Evolutionary conservation across 805 yeast genomes (phyloP), one percentile per base, ranked within the genome.

Genomic region (Saccharomycopsis sp.): DNA sequence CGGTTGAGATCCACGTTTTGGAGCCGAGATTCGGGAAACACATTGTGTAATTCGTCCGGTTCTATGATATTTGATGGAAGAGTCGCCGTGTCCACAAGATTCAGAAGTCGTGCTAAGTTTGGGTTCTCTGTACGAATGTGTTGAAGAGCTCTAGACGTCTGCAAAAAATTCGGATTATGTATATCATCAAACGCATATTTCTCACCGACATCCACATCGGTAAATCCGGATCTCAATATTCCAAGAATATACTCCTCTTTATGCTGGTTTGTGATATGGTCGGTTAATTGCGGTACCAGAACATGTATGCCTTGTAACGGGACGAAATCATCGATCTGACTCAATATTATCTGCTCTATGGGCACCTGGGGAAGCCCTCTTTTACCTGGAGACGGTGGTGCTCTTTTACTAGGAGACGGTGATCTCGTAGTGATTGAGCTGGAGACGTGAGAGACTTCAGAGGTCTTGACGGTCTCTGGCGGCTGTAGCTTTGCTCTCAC

Each of bases 301-400:
- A 38, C 35, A 50, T 51, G 54, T 14, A 56, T 25, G 23, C 38
- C 29, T 29, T 14, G 15, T 44, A 56, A 3, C 20, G 59, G 56
- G 14, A 19, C 23, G 2, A 56, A 38, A 15, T 38, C 50, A 5
- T 56, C 61, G 15, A 55, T 17, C 41, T 54, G 51, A 3, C 59
- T 52, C 24, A 44, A 19, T 23, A 56, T 47, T 20, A 15, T 19
- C 58, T 57, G 58, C 17, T 47, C 58, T 5, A 47, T 3, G 17
- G 54, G 57, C 54, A 54, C 42, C 42, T 57, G 47, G 8, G 60
- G 60, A 3, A 53, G 20, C 42, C n/a, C 14, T 24, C 38, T 53
- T 34, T 25, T 53, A 7, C n/a, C 23, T 24, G 25, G 38, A 15
- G 12, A 3, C 19, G 54, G 19, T 14, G 15, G 29, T 24, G n/a